A percentile compares a stretch with the other conserved stretches of the same genome.
phyloP scores from a whole-genome alignment of 352 stramenopile species.

The Phytophthora crassamura region DNA sequence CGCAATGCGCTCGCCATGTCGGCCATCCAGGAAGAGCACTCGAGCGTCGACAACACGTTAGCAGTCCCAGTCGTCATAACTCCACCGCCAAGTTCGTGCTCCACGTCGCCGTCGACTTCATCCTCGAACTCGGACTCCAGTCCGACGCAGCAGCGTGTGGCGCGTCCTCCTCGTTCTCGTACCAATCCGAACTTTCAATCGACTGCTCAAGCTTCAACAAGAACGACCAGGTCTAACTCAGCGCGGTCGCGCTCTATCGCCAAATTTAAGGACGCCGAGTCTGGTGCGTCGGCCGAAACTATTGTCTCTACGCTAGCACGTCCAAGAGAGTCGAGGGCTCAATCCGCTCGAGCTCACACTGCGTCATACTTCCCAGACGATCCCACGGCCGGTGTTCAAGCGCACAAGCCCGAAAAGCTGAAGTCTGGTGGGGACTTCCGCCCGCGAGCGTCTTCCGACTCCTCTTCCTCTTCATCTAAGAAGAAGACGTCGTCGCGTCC shows the following conservation, averaged over 20 bases:
- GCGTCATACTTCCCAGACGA: constrained; percentile 6
- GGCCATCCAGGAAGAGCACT: constrained; percentile 37
- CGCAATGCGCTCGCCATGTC: constrained; percentile 44
- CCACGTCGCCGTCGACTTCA: constrained; percentile 28
- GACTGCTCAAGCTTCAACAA: not conserved
- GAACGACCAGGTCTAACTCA: constrained; percentile 1
- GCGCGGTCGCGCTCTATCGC: constrained; percentile 21
- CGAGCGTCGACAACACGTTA: constrained; percentile 13
- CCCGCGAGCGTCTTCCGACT: constrained; percentile 27
- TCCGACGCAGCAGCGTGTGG: constrained; percentile 9
- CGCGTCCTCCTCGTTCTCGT: not conserved
- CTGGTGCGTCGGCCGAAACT: not conserved
- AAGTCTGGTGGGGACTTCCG: constrained; percentile 21
- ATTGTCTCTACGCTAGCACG: not conserved
- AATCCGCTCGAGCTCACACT: constrained; percentile 28
- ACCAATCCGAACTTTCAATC: not conserved
- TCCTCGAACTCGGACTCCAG: constrained; percentile 32
- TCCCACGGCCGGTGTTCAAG: constrained; percentile 13
- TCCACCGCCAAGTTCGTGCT: constrained; percentile 18
- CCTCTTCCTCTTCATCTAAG: constrained; percentile 7
- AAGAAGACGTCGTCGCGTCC: constrained; percentile 24
- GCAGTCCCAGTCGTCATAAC: constrained; percentile 2
- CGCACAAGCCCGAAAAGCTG: constrained; percentile 5
- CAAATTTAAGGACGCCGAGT: constrained; percentile 26
- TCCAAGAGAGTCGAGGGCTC: constrained; percentile 9